A percentile compares a stretch with the other conserved stretches of the same genome.
These are phyloP conservation scores for Cerrena zonata DNA, from an alignment of 1,284 basidiomycete genomes.

Conservation along the genomic window DNA sequence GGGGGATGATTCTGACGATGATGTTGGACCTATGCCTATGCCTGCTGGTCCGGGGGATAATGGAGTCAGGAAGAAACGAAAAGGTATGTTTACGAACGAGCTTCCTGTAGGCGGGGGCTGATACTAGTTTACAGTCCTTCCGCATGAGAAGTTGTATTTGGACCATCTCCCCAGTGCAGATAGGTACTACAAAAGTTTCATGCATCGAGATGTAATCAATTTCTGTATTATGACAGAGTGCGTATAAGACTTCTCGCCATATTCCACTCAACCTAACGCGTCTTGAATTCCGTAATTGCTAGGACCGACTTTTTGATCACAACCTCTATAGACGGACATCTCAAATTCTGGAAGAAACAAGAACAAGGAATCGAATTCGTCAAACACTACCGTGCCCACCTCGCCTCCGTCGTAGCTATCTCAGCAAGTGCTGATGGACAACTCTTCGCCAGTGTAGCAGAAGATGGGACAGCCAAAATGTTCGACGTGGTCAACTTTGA, in stretches of 20 bases:
- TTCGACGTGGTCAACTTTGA: slow-evolving; percentile 87
- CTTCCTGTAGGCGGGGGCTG: slow-evolving; percentile 32
- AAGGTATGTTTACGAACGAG: slow-evolving; percentile 46
- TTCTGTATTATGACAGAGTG: slow-evolving; percentile 83
- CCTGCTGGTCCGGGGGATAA: slow-evolving; percentile 39
- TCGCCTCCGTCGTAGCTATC: slow-evolving; percentile 74
- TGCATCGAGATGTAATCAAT: slow-evolving; percentile 93
- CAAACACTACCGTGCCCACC: slow-evolving; percentile 89
- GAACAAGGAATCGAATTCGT: slow-evolving; percentile 88
- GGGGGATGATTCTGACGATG: slow-evolving; percentile 56
- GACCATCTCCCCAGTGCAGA: slow-evolving; percentile 89
- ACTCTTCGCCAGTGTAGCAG: slow-evolving; percentile 83
- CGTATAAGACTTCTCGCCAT: slow-evolving; percentile 22
- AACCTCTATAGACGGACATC: slow-evolving; percentile 88
- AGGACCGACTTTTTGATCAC: slow-evolving; percentile 93
- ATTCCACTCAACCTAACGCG: neutral
- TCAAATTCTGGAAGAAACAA: slow-evolving; percentile 99
- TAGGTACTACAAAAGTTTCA: slow-evolving; percentile 95
- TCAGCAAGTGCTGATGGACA: slow-evolving; percentile 90
- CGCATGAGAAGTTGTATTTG: slow-evolving; percentile 80
- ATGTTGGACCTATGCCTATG: slow-evolving; percentile 74
- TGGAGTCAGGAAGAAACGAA: slow-evolving; percentile 62
- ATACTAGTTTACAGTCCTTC: slow-evolving; percentile 43
- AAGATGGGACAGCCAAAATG: slow-evolving; percentile 83
- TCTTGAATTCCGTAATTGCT: slow-evolving; percentile 1